phyloP scores from a whole-genome alignment of 345 rosid genomes.

The Erodium maritimum region DNA sequence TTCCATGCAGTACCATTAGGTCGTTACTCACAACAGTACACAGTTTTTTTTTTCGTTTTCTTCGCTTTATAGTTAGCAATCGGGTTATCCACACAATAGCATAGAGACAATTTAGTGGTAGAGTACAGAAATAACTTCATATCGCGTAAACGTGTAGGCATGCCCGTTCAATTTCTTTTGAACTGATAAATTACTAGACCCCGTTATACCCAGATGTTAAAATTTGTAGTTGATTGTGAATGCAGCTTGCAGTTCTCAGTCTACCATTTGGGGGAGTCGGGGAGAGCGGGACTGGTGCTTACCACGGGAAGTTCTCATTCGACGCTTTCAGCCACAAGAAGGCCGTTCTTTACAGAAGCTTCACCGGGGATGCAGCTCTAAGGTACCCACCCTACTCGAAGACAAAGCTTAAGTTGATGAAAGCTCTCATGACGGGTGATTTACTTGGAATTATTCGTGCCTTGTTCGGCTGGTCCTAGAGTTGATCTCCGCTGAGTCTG shows the following conservation, averaged over 20 bases:
- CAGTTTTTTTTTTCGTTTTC: too few species aligned
- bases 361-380: conserved; percentile 41
- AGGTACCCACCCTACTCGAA: conserved; percentile 80
- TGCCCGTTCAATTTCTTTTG: too few species aligned
- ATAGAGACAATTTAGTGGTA: too few species aligned
- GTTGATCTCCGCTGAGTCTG: background rate
- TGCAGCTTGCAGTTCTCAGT: conserved; percentile 54
- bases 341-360: conserved; percentile 61
- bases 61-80: too few species aligned
- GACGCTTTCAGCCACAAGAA: conserved; percentile 95
- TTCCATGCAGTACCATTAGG: too few species aligned
- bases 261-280: conserved; percentile 96
- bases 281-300: conserved; percentile 81
- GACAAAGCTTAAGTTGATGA: conserved; percentile 46
- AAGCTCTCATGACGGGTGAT: conserved; percentile 43
- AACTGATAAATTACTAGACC: too few species aligned
- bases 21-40: too few species aligned
- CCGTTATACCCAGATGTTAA: too few species aligned
- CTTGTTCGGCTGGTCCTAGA: conserved; percentile 34
- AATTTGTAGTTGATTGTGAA: background rate
- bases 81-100: too few species aligned
- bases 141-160: too few species aligned
- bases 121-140: too few species aligned
- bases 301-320: conserved; percentile 93
- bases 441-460: conserved; percentile 37